Base-by-base conservation (phyloP, 2,329 filamentous ascomycete species). In the Aspergillus clavatus region DNA sequence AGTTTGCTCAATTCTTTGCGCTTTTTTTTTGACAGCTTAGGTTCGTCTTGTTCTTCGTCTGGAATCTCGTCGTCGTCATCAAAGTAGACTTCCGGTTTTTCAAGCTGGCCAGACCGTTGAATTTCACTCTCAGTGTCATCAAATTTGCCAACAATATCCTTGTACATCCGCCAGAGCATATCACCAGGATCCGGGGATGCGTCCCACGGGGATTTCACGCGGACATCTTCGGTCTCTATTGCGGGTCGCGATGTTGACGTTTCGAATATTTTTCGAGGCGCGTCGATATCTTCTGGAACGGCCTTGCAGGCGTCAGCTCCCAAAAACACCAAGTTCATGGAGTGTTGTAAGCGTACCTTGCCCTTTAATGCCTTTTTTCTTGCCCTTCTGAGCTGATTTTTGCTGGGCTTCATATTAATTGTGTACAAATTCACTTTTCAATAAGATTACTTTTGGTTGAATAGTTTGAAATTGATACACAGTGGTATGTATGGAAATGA, bases 321-420 rank as follows among this genome's bases (percentile, higher is more conserved):
- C n/a, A n/a, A n/a, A n/a, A n/a, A n/a, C n/a, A n/a, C n/a, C n/a
- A n/a, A n/a, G n/a, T n/a, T 47, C n/a, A 28, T 27, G 11, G 4
- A 38, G 2, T 6, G 18, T 11, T 18, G 16, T 21, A 14, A 16
- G 53, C 66, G 73, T 66, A 79, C 72, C 55, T 80, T 70, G 61
- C 83, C 83, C 73, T 94, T 94, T 65, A 88, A 82, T 60, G 89
- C 86, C 83, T 95, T 96, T 80, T 93, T 95, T 76, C 91, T 90
- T 39, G 89, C 87, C 67, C 91, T 83, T 67, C 89, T 82, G 75
- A 90, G 84, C 72, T 95, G 89, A 71, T 96, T 96, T 76, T 96
- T 97, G 67, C 86, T 89, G 75, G 86, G 83, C 74, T 91, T 94
- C 65, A 65, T 65, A 38, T 8, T 24, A 5, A 8, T 5, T 24